Percentiles rank a stretch among this genome's conserved stretches.
Evolutionary conservation across 371 early-diverging fungal species (phyloP).

Genomic region (Actinomortierella wolfii): DNA sequence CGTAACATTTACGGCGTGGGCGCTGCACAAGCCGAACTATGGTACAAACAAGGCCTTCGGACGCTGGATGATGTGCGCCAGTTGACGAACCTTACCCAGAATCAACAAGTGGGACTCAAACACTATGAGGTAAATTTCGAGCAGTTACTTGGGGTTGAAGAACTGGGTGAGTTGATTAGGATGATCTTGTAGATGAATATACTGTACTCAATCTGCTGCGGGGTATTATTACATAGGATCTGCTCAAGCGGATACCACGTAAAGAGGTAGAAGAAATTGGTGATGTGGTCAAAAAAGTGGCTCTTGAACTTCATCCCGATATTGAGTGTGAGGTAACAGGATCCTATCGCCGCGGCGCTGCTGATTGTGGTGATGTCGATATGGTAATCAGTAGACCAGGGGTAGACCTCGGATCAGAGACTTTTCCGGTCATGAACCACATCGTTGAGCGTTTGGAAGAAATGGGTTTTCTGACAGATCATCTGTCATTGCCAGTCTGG

Average conservation of each 20-base stretch:
- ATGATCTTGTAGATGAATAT: too few species aligned
- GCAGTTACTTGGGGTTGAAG: background rate
- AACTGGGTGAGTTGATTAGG: too few species aligned
- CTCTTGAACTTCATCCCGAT: slow-evolving; percentile 24
- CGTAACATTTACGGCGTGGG: slow-evolving; percentile 35
- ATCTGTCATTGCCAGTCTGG: slow-evolving; percentile 20
- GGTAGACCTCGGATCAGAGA: slow-evolving; percentile 23
- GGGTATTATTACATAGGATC: slow-evolving; percentile 11
- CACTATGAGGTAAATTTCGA: slow-evolving; percentile 21
- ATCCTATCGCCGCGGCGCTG: slow-evolving; percentile 37
- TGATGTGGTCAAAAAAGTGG: slow-evolving; percentile 10
- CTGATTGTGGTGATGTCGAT: slow-evolving; percentile 39
- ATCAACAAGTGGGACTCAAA: slow-evolving; percentile 28
- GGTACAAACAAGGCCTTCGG: slow-evolving; percentile 34
- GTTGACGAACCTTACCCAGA: slow-evolving; percentile 25
- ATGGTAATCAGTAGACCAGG: slow-evolving; percentile 31
- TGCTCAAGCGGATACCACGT: slow-evolving; percentile 23
- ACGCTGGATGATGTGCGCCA: slow-evolving; percentile 37
- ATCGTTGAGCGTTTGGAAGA: slow-evolving; percentile 17
- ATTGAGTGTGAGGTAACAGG: slow-evolving; percentile 35
- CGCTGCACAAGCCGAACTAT: slow-evolving; percentile 29
- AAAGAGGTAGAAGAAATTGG: slow-evolving; percentile 32
- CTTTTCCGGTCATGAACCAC: slow-evolving; percentile 31
- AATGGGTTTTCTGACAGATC: slow-evolving; percentile 26
- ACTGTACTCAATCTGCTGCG: background rate